Conservation (phyloP, 2,329 filamentous ascomycete genomes). For the Pleoardoris graminearum region DNA sequence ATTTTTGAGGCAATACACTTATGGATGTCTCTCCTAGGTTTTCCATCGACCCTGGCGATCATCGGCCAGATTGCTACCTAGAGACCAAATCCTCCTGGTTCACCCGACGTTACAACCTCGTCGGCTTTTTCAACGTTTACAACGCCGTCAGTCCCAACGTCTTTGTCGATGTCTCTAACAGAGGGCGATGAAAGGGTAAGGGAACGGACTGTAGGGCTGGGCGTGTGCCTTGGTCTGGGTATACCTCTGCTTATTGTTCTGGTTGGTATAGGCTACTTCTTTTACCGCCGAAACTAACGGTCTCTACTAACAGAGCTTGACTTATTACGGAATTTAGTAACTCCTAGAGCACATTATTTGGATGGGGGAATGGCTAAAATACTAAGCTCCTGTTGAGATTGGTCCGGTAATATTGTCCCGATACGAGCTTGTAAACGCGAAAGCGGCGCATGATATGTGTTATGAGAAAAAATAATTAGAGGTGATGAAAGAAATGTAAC, state of each 20-base stretch:
- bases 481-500: too few species aligned
- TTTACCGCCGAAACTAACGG: neutral
- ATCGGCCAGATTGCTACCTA: neutral
- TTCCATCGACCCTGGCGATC: neutral
- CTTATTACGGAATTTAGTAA: neutral
- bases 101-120: neutral
- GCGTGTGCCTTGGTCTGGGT: slow-evolving; percentile 1
- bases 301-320: neutral
- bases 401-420: too few species aligned
- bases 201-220: neutral
- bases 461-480: too few species aligned
- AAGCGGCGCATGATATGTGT: too few species aligned
- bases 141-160: neutral
- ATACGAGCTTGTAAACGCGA: too few species aligned
- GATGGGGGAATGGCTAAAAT: too few species aligned
- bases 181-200: neutral
- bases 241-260: neutral
- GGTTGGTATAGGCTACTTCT: neutral
- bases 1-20: neutral
- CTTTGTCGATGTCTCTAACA: neutral
- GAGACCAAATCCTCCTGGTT: neutral
- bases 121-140: neutral
- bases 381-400: too few species aligned
- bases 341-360: neutral
- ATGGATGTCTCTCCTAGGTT: neutral